phyloP scores from a whole-genome alignment of 768 basidiomycete genomes.

The Coprinopsis cinerea region DNA sequence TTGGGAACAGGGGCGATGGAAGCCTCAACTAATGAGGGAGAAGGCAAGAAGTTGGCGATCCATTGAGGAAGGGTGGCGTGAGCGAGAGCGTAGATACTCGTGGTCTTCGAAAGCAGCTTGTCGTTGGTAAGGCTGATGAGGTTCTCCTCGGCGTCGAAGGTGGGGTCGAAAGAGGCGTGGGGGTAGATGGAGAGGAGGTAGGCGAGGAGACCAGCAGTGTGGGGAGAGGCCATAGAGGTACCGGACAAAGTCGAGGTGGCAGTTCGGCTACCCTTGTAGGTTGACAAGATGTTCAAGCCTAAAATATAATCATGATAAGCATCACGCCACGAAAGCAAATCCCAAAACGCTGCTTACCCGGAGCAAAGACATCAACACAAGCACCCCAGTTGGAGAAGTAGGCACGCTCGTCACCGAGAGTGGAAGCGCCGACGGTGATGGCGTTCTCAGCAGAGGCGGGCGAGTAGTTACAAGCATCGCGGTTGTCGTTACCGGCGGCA shows the following conservation, averaged over 20 bases:
- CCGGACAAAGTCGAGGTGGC: constrained; percentile 80
- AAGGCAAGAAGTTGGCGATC: constrained; percentile 52
- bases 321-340: background rate
- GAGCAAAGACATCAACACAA: constrained; percentile 92
- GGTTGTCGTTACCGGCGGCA: constrained; percentile 88
- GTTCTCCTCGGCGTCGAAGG: constrained; percentile 30
- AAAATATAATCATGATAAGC: background rate
- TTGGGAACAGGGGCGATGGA: constrained; percentile 38
- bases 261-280: constrained; percentile 59
- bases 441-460: constrained; percentile 87
- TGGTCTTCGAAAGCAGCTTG: constrained; percentile 22
- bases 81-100: constrained; percentile 43
- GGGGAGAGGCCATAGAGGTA: constrained; percentile 94
- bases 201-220: constrained; percentile 83
- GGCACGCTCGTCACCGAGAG: constrained; percentile 73
- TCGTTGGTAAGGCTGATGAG: constrained; percentile 30
- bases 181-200: constrained; percentile 91
- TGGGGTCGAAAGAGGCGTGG: constrained; percentile 53
- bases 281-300: constrained; percentile 86
- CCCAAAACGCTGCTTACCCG: constrained; percentile 39
- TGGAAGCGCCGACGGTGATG: constrained; percentile 91
- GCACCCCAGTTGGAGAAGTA: constrained; percentile 90
- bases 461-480: constrained; percentile 88
- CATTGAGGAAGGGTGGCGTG: constrained; percentile 54
- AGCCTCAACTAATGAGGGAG: constrained; percentile 39